Evolutionary conservation across 495 filamentous ascomycete genomes (phyloP), one percentile per base, ranked within the genome.

Genomic region (Rusavskia elegans): DNA sequence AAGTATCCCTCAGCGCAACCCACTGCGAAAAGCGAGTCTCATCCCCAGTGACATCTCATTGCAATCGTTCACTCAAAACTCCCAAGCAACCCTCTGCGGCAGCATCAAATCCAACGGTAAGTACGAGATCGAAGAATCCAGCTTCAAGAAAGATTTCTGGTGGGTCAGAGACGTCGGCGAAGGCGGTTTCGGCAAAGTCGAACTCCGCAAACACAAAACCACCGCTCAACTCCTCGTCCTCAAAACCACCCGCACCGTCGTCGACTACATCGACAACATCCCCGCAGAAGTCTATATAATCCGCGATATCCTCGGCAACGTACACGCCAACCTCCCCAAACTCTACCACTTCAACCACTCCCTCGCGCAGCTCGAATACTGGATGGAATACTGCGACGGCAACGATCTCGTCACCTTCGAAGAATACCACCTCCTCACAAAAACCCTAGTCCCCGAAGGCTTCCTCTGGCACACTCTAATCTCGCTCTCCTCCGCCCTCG

Each of bases 381-480:
- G 44, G 44, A 46, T 46, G 44, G 20, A 23, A 16, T 46, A 46
- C 23, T 46, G 23, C 44, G 23, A 46, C 29, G 19, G 44, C 44
- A 19, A 19, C 23, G 44, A 46, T 20, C 20, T 46, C 20, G 44
- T 29, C 44, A 17, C 14, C 21, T 42, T 42, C 39, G 13, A 11
- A 14, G 32, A 35, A 35, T 29, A 46, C 44, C 23, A 25, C 23
- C 5, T 29, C 14, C 21, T 25, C 5, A 17, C 13, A 3, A 4
- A 23, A 0, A 17, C 14, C 14, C 14, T 25, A 2, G 23, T 46
- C 44, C 44, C 44, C 44, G 50, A 52, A 52, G 32, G 14, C 10
- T 41, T 52, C 36, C 45, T 52, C 50, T 52, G 50, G 50, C 50
- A 52, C 19, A 19, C 27, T 21, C 17, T 42, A 13, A 20, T 14